Evolutionary conservation across 179 eudicot species (phyloP), one percentile per base, ranked within the genome.

Genomic region (Spergularia azorica): DNA sequence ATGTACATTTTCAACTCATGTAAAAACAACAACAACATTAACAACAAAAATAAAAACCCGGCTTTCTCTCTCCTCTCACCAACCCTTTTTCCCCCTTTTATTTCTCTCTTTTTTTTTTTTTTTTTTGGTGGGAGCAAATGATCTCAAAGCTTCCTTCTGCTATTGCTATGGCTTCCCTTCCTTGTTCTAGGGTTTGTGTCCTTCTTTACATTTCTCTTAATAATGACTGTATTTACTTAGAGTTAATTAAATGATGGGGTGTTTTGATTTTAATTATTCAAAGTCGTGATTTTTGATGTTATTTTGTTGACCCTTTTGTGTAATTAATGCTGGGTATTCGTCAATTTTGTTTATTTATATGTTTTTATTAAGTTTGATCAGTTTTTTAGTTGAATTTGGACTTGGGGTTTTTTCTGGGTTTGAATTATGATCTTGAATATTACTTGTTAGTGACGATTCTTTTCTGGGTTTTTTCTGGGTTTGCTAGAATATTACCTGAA

Each of bases 121-220:
- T 70, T 36, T 20, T n/a, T n/a, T n/a, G n/a, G 36, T 10, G 74
- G 66, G 59, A 48, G 79, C 79, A 72, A 54, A 83, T 83, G 83
- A 62, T 83, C 80, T 78, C 86, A 6, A 83, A 70, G 76, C 60
- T 80, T 32, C 73, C 86, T 51, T 57, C 73, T 59, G 87, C 89
- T n/a, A n/a, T n/a, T n/a, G n/a, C n/a, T 79, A 91, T 91, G 92
- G 86, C 87, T 58, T 81, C 92, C 73, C 74, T 88, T 64, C 89
- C 91, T 84, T 83, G 84, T 84, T 71, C 89, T 67, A 75, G 83
- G 91, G 94, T 90, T 75, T 50, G 54, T 76, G 84, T 78, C 55
- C 14, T 65, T 59, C n/a, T n/a, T 16, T 26, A 17, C n/a, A 0
- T 14, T 62, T 59, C 10, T n/a, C 3, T 26, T 57, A 9, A 11